phyloP scores from a whole-genome alignment of 1,284 basidiomycete species.

The Ustilago xerochloae region DNA sequence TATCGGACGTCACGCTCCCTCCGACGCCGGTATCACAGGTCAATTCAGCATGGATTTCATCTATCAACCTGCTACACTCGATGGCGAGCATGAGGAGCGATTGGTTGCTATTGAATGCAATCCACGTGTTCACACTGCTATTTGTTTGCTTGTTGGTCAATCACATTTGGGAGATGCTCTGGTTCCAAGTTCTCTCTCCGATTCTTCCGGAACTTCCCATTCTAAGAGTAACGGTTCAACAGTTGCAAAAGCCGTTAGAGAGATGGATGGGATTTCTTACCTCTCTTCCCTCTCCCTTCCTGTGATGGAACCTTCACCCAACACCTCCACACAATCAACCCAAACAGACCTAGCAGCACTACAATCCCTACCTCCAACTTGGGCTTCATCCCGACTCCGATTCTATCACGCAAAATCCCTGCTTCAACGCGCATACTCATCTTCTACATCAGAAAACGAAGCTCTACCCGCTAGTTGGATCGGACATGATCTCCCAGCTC shows the following conservation, averaged over 20 bases:
- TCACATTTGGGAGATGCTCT: constrained; percentile 31
- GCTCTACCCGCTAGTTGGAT: constrained; percentile 66
- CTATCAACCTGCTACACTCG: constrained; percentile 63
- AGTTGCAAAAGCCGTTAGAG: neutral
- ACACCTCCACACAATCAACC: neutral
- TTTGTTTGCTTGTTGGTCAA: constrained; percentile 67
- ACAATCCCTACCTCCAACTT: constrained; percentile 23
- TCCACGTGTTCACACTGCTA: constrained; percentile 70
- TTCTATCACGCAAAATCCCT: constrained; percentile 42
- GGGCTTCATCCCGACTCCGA: constrained; percentile 26
- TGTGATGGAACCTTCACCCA: constrained; percentile 27
- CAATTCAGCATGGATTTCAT: constrained; percentile 71
- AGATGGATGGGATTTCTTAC: constrained; percentile 34
- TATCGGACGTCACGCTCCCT: constrained; percentile 26
- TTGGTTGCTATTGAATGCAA: constrained; percentile 71
- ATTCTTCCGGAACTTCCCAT: neutral
- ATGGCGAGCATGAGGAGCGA: constrained; percentile 49
- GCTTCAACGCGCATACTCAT: constrained; percentile 37
- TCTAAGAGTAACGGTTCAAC: neutral
- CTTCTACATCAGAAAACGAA: constrained; percentile 17
- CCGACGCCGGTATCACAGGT: constrained; percentile 63
- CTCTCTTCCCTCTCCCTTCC: constrained; percentile 36
- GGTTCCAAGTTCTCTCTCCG: constrained; percentile 12
- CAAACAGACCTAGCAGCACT: constrained; percentile 17
- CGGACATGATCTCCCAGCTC: constrained; percentile 68